Percentiles rank a stretch among this genome's conserved stretches.
Conservation (phyloP, 306 rosid species). For the Vicia villosa region DNA sequence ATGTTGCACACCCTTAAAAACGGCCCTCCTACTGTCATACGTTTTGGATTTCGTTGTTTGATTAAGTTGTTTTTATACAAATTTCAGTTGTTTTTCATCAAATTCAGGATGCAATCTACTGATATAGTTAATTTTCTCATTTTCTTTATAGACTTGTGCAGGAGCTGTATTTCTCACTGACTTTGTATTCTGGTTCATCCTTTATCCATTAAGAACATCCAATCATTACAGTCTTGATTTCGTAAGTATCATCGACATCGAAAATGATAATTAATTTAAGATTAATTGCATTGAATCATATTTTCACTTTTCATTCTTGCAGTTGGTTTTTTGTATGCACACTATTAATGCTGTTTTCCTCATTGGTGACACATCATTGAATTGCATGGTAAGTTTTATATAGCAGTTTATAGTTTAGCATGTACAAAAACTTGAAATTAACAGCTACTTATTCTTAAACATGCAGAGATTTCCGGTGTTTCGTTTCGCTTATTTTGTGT, state of each 20-base stretch:
- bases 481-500: slow-evolving; percentile 74
- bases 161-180: slow-evolving; percentile 91
- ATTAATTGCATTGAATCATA: slow-evolving; percentile 30
- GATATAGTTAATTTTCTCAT: neutral
- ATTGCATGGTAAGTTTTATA: slow-evolving; percentile 67
- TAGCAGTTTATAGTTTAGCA: neutral
- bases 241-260: slow-evolving; percentile 54
- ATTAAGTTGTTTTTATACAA: slow-evolving; percentile 1
- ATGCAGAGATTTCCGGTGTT: slow-evolving; percentile 86
- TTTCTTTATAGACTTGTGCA: slow-evolving; percentile 63
- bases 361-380: slow-evolving; percentile 75
- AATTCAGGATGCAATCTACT: slow-evolving; percentile 8
- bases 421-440: slow-evolving; percentile 25
- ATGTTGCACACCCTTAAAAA: too few species aligned
- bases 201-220: slow-evolving; percentile 66
- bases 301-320: slow-evolving; percentile 36
- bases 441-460: slow-evolving; percentile 23
- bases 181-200: slow-evolving; percentile 71
- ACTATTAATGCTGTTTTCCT: slow-evolving; percentile 80
- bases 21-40: neutral
- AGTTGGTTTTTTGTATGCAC: slow-evolving; percentile 80
- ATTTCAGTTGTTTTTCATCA: neutral
- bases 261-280: slow-evolving; percentile 5
- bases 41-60: slow-evolving; percentile 13
- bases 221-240: slow-evolving; percentile 56